phyloP scores from a whole-genome alignment of 805 yeast genomes.

The Spathaspora boniae region DNA sequence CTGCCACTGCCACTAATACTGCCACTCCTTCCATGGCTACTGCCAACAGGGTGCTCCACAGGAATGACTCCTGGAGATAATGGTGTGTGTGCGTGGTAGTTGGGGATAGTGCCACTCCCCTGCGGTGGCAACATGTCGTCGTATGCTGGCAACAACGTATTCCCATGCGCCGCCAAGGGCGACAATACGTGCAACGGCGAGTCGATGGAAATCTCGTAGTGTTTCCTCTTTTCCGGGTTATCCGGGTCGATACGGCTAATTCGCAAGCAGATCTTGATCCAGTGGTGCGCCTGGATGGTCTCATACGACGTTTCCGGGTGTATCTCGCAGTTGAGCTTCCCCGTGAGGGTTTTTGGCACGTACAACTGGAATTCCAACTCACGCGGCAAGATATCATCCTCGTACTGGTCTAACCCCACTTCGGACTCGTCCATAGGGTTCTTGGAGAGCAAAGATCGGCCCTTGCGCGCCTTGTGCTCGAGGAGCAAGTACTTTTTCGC shows the following conservation, averaged over 20 bases:
- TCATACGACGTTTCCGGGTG: slow-evolving; percentile 86
- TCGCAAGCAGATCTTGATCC: slow-evolving; percentile 88
- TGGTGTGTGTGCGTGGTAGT: slow-evolving; percentile 32
- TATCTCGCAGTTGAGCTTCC: slow-evolving; percentile 42
- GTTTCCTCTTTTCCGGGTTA: slow-evolving; percentile 64
- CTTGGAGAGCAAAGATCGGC: slow-evolving; percentile 44
- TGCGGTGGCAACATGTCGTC: slow-evolving; percentile 23
- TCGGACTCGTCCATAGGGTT: slow-evolving; percentile 22
- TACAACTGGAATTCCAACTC: slow-evolving; percentile 85
- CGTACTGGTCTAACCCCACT: slow-evolving; percentile 24
- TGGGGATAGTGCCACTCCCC: no score
- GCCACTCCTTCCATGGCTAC: slow-evolving; percentile 3
- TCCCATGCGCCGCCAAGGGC: slow-evolving; percentile 74
- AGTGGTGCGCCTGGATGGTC: slow-evolving; percentile 85
- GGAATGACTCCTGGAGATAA: slow-evolving; percentile 54
- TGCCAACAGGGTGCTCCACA: slow-evolving; percentile 39
- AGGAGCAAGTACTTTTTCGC: slow-evolving; percentile 71
- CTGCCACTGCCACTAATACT: slow-evolving; percentile 4
- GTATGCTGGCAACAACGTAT: slow-evolving; percentile 74
- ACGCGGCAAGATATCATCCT: slow-evolving; percentile 60
- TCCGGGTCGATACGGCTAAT: slow-evolving; percentile 64
- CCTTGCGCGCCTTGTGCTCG: slow-evolving; percentile 69
- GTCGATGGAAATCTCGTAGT: slow-evolving; percentile 91
- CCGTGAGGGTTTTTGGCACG: slow-evolving; percentile 67
- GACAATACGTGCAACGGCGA: slow-evolving; percentile 86